A percentile compares a stretch with the other conserved stretches of the same genome.
Conservation (phyloP, 345 rosid species). For the Aquilaria malaccensis region DNA sequence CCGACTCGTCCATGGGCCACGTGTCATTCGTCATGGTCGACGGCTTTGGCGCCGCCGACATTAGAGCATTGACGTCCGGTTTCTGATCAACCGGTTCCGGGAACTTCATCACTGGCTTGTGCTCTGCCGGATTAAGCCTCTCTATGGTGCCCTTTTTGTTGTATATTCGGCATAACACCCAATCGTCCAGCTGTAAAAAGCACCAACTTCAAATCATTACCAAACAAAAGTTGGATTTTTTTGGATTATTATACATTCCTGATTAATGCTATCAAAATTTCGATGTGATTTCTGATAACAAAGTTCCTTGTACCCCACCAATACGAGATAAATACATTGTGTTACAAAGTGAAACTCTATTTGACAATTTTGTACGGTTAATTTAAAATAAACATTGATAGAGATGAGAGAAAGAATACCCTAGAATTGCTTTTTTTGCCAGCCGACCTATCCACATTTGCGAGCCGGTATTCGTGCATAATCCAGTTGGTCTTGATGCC, state of each 20-base stretch:
- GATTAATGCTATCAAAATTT: too few species aligned
- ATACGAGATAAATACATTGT: too few species aligned
- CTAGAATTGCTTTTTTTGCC: constrained; percentile 47
- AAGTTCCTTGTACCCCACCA: too few species aligned
- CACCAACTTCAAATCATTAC: neutral
- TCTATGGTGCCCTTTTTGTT: constrained; percentile 79
- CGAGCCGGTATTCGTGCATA: constrained; percentile 93
- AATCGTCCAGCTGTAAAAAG: constrained; percentile 67
- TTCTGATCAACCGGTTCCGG: constrained; percentile 25
- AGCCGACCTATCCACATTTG: constrained; percentile 77
- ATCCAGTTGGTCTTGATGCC: constrained; percentile 93
- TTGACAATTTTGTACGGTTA: neutral
- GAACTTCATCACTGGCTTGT: constrained; percentile 9
- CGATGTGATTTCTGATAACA: too few species aligned
- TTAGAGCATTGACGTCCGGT: constrained; percentile 15
- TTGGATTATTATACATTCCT: too few species aligned
- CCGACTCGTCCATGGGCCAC: constrained; percentile 42
- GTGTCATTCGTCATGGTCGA: neutral
- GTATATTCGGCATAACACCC: constrained; percentile 80
- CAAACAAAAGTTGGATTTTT: too few species aligned
- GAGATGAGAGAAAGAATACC: constrained; percentile 22
- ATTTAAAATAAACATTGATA: neutral
- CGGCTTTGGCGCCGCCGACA: constrained; percentile 1
- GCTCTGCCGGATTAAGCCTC: constrained; percentile 26
- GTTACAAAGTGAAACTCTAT: too few species aligned